phyloP scores from a whole-genome alignment of 1,284 basidiomycete genomes.

The Cyathus pygmaeus region DNA sequence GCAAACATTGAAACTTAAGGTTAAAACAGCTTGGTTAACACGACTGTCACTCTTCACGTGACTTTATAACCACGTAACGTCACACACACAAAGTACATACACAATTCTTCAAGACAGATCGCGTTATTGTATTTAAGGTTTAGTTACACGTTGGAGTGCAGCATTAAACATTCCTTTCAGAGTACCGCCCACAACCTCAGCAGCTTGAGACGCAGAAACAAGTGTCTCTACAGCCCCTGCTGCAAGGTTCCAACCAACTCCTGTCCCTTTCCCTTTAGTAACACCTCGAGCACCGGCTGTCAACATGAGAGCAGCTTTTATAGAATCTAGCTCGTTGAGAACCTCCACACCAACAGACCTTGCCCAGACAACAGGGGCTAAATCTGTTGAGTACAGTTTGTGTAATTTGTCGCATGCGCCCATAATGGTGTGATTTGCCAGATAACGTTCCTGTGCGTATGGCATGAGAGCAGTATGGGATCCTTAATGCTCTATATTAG shows the following conservation, averaged over 20 bases:
- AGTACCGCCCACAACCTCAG: background rate
- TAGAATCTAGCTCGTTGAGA: slow-evolving; percentile 84
- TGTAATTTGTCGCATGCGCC: slow-evolving; percentile 89
- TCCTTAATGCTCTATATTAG: slow-evolving; percentile 53
- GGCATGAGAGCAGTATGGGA: slow-evolving; percentile 79
- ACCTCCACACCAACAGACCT: slow-evolving; percentile 90
- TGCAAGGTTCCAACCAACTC: background rate
- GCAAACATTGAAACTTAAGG: no score
- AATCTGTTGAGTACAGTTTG: slow-evolving; percentile 80
- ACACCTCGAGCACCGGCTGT: slow-evolving; percentile 67
- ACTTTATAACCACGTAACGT: slow-evolving; percentile 1
- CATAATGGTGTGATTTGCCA: slow-evolving; percentile 88
- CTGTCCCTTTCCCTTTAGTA: background rate
- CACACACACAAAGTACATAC: no score
- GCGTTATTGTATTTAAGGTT: no score
- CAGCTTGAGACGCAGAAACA: background rate
- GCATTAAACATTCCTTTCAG: background rate
- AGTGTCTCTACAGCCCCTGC: background rate
- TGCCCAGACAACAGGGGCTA: slow-evolving; percentile 82
- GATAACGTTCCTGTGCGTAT: slow-evolving; percentile 85
- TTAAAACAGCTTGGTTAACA: no score
- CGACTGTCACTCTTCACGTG: no score
- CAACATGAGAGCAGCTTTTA: slow-evolving; percentile 88
- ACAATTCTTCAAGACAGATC: no score
- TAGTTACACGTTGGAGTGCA: background rate